Percentiles rank a stretch among this genome's conserved stretches.
phyloP scores from a whole-genome alignment of 2,329 filamentous ascomycete genomes.

The Diaporthe sp. region DNA sequence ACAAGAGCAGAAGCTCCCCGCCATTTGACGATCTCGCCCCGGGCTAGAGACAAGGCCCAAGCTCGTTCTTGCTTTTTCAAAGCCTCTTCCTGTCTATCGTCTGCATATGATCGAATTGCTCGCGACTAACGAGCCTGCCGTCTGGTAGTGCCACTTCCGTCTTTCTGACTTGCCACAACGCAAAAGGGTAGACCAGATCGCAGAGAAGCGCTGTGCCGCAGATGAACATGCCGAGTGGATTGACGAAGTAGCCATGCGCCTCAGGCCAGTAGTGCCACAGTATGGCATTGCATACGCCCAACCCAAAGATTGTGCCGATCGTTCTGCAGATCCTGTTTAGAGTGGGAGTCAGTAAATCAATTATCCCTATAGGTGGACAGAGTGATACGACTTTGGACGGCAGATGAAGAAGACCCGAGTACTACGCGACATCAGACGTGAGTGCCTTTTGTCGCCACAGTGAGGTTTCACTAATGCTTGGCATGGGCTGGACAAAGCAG shows the following conservation, averaged over 20 bases:
- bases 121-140: constrained; percentile 46
- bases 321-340: constrained; percentile 53
- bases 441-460: neutral
- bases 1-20: neutral
- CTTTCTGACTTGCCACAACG: constrained; percentile 51
- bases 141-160: constrained; percentile 51
- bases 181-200: constrained; percentile 57
- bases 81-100: constrained; percentile 13
- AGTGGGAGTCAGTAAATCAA: constrained; percentile 8
- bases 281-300: constrained; percentile 50
- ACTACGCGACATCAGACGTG: neutral
- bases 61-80: neutral
- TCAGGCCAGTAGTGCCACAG: constrained; percentile 64
- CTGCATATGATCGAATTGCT: neutral
- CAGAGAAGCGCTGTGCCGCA: constrained; percentile 51
- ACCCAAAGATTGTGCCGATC: constrained; percentile 53
- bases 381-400: neutral
- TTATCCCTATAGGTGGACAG: neutral
- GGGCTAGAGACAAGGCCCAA: neutral
- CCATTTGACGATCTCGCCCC: neutral
- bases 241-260: constrained; percentile 57
- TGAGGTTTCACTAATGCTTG: neutral
- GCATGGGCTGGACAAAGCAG: neutral
- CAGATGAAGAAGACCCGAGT: neutral
- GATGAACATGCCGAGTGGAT: constrained; percentile 54